These are phyloP conservation scores for Mycena floridula DNA, from an alignment of 768 basidiomycete species.

Conservation along the genomic window DNA sequence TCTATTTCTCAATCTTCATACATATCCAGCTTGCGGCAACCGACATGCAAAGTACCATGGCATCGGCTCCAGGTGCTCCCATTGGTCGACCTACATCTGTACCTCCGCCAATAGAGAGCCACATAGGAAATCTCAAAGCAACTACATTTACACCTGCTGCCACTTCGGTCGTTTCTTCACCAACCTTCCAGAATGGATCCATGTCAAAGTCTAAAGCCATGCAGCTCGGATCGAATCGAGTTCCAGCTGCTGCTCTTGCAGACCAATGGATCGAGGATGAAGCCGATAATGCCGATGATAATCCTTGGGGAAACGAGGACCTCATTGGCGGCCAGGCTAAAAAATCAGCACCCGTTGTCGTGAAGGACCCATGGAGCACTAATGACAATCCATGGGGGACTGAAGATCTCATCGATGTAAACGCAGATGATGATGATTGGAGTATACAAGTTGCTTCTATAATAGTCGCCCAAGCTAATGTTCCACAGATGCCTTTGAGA, in stretches of 20 bases:
- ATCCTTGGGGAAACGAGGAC: slow-evolving; percentile 9
- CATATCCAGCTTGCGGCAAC: slow-evolving; percentile 53
- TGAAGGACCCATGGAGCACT: no score
- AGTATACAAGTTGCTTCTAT: slow-evolving; percentile 46
- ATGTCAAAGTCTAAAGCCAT: slow-evolving; percentile 49
- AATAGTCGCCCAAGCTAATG: not conserved
- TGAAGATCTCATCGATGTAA: slow-evolving; percentile 86
- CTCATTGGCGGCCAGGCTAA: no score
- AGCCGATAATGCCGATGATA: slow-evolving; percentile 32
- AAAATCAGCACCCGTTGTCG: no score
- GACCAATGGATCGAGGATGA: slow-evolving; percentile 57
- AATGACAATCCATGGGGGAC: slow-evolving; percentile 61
- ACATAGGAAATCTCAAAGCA: slow-evolving; percentile 5
- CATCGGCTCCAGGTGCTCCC: slow-evolving; percentile 20
- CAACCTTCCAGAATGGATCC: slow-evolving; percentile 8
- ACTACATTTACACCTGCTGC: slow-evolving; percentile 9
- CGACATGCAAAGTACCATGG: slow-evolving; percentile 69
- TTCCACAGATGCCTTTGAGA: slow-evolving; percentile 68
- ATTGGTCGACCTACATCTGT: slow-evolving; percentile 38
- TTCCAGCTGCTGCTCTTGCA: slow-evolving; percentile 33
- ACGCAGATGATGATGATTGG: slow-evolving; percentile 94
- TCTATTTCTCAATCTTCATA: slow-evolving; percentile 4
- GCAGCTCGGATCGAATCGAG: slow-evolving; percentile 61
- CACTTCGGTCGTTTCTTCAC: slow-evolving; percentile 17
- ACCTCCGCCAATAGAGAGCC: slow-evolving; percentile 22